These are phyloP conservation scores for Rhododendron ferrugineum DNA, from an alignment of 148 eudicot genomes.

Conservation along the genomic window DNA sequence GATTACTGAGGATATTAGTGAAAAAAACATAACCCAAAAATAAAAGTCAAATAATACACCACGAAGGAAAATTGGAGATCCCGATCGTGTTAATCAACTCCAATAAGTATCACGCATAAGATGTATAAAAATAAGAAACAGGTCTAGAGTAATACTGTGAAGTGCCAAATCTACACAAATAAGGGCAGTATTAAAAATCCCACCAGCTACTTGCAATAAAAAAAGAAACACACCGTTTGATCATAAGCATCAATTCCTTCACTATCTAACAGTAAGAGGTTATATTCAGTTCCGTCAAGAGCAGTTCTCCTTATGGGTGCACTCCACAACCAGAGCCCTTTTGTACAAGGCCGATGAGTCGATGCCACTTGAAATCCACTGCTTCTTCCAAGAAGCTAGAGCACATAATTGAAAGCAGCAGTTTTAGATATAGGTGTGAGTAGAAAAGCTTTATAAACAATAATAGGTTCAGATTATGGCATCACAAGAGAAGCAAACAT, in stretches of 20 bases:
- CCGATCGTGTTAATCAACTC: not conserved
- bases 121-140: not conserved
- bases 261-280: slow-evolving; percentile 80
- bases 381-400: slow-evolving; percentile 89
- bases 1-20: not conserved
- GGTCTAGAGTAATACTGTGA: not conserved
- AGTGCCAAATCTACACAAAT: not conserved
- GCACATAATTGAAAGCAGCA: slow-evolving; percentile 16
- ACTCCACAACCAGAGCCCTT: slow-evolving; percentile 99
- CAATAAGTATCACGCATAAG: not conserved
- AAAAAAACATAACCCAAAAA: not conserved
- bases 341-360: slow-evolving; percentile 91
- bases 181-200: not conserved
- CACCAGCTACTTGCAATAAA: not conserved
- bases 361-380: slow-evolving; percentile 96
- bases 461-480: not conserved
- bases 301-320: slow-evolving; percentile 83
- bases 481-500: not conserved
- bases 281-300: slow-evolving; percentile 94
- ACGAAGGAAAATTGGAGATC: not conserved
- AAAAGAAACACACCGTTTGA: slow-evolving; percentile 66
- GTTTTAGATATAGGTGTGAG: not conserved
- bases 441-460: not conserved
- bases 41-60: not conserved
- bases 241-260: slow-evolving; percentile 99